Conservation (phyloP, 352 stramenopile species). For the Peronospora farinosa region DNA sequence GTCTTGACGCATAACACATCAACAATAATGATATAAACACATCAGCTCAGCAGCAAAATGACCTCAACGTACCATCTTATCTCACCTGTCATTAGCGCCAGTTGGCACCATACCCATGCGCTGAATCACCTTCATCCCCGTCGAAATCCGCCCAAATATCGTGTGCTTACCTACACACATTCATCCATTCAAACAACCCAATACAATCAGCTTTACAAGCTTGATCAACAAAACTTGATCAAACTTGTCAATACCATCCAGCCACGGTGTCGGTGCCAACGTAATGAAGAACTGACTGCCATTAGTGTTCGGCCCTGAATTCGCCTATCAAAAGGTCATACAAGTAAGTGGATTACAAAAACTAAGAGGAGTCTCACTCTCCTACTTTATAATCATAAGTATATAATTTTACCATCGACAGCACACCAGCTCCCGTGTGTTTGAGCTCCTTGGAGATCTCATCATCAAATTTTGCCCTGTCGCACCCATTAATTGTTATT, state of each 20-base stretch:
- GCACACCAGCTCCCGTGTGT: conserved; percentile 89
- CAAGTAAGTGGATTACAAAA: background rate
- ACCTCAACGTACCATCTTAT: background rate
- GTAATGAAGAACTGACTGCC: conserved; percentile 94
- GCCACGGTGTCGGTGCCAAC: conserved; percentile 88
- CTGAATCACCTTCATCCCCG: conserved; percentile 91
- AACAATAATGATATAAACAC: background rate
- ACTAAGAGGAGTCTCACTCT: no score
- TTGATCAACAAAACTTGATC: background rate
- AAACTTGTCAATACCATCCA: conserved; percentile 65
- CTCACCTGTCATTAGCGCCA: conserved; percentile 77
- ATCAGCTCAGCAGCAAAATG: background rate
- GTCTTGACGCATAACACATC: conserved; percentile 27
- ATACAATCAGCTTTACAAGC: conserved; percentile 1
- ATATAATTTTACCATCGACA: conserved; percentile 67
- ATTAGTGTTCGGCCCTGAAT: conserved; percentile 89
- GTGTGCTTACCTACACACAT: conserved; percentile 83
- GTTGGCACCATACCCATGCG: conserved; percentile 87
- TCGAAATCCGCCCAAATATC: conserved; percentile 88
- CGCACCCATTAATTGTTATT: conserved; percentile 1
- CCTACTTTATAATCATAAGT: background rate
- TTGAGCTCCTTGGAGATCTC: conserved; percentile 91
- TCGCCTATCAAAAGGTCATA: conserved; percentile 45
- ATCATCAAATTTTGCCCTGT: conserved; percentile 90
- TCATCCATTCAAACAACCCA: background rate